A percentile compares a stretch with the other conserved stretches of the same genome.
Evolutionary conservation across 805 yeast genomes (phyloP).

Genomic region (Metschnikowia picachoensis): DNA sequence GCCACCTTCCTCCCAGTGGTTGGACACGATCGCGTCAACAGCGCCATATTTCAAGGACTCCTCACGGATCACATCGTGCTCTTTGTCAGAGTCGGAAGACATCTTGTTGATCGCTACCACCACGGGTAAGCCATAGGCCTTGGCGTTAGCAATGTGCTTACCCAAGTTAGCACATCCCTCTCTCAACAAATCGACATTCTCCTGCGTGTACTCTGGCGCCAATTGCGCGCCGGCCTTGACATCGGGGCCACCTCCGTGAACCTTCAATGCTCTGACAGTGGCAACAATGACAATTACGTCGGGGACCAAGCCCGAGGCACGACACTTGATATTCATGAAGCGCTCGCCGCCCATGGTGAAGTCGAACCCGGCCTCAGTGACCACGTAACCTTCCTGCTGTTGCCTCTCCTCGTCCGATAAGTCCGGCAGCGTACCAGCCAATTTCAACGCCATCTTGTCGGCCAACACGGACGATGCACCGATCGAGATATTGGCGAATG

Average conservation of each 20-base stretch:
- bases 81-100: slow-evolving; percentile 66
- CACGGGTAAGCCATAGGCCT: slow-evolving; percentile 69
- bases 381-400: slow-evolving; percentile 67
- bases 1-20: slow-evolving; percentile 90
- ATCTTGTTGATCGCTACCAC: slow-evolving; percentile 80
- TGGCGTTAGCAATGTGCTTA: slow-evolving; percentile 73
- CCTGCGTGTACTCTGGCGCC: slow-evolving; percentile 68
- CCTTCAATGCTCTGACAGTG: slow-evolving; percentile 77
- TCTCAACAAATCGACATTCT: slow-evolving; percentile 63
- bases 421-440: slow-evolving; percentile 62
- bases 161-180: slow-evolving; percentile 72
- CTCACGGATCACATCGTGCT: slow-evolving; percentile 63
- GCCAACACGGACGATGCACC: slow-evolving; percentile 85
- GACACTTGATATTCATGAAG: slow-evolving; percentile 76
- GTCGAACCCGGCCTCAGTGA: slow-evolving; percentile 87
- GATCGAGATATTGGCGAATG: slow-evolving; percentile 82
- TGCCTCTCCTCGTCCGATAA: slow-evolving; percentile 39
- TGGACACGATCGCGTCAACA: slow-evolving; percentile 69
- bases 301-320: slow-evolving; percentile 76
- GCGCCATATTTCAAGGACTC: slow-evolving; percentile 78
- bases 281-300: slow-evolving; percentile 80
- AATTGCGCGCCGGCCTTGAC: slow-evolving; percentile 81
- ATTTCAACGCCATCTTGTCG: slow-evolving; percentile 75
- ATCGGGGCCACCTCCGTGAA: slow-evolving; percentile 88
- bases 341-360: slow-evolving; percentile 93